These are phyloP conservation scores for Aspergillus olivimuriae DNA, from an alignment of 495 filamentous ascomycete species.

Conservation along the genomic window DNA sequence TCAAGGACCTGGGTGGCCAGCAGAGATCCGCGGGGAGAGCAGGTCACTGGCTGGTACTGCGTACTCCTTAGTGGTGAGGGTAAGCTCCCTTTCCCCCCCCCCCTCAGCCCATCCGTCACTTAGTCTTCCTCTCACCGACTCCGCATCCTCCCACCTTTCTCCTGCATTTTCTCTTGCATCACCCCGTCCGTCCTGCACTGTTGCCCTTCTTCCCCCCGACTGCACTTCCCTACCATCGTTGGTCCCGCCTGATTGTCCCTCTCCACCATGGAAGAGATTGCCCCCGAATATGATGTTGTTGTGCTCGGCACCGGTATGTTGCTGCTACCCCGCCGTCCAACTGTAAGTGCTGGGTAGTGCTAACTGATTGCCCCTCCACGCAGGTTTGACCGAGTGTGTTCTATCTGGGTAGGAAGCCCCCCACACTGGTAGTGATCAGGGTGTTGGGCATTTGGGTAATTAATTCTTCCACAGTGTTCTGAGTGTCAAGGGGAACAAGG, in stretches of 20 bases:
- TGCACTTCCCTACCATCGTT: slow-evolving; percentile 11
- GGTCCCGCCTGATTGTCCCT: no score
- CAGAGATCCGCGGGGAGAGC: no score
- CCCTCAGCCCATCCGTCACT: slow-evolving; percentile 5
- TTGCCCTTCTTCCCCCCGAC: slow-evolving; percentile 1
- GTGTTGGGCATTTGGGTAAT: slow-evolving; percentile 3
- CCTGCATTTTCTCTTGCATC: slow-evolving; percentile 3
- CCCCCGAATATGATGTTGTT: slow-evolving; percentile 94
- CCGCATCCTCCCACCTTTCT: slow-evolving; percentile 11
- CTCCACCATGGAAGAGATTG: slow-evolving; percentile 85
- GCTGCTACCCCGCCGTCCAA: slow-evolving; percentile 37
- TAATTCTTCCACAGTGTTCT: slow-evolving; percentile 64
- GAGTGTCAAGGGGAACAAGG: slow-evolving; percentile 98
- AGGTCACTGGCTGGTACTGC: no score
- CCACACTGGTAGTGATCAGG: not conserved
- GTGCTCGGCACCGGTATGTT: slow-evolving; percentile 89
- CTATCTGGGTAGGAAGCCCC: slow-evolving; percentile 73
- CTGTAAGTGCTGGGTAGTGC: slow-evolving; percentile 12
- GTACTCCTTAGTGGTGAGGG: no score
- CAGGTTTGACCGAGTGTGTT: slow-evolving; percentile 97
- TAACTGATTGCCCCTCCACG: slow-evolving; percentile 22
- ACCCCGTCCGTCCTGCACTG: slow-evolving; percentile 1
- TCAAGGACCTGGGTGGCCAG: no score
- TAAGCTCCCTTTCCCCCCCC: slow-evolving; percentile 8
- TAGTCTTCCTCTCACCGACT: slow-evolving; percentile 8